Evolutionary conservation across 345 rosid species (phyloP), one percentile per base, ranked within the genome.

Genomic region (Boechera stricta): DNA sequence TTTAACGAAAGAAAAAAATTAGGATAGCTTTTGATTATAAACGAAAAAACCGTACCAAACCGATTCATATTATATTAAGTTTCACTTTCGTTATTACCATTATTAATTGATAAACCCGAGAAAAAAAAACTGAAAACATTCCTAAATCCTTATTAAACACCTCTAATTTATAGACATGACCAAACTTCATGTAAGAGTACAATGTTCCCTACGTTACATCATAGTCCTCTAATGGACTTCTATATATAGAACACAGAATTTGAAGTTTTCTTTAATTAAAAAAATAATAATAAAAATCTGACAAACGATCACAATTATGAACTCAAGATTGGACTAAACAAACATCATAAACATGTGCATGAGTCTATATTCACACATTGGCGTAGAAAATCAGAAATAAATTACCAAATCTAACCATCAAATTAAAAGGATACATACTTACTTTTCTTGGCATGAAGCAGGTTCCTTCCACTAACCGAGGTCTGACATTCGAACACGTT

Each of bases 381-480:
- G 11, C 5, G 10, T 15, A 55, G 31, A 42, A 13, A 64, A 64
- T 10, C 5, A 4, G 0, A 21, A 31, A 6, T 44, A 59, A 32
- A 69, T 1, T 4, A 21, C 10, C 45, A 67, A 38, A 60, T 18
- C 29, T 24, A 4, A 66, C 38, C 7, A 63, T 4, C 53, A 52
- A 28, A 32, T 21, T 5, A 54, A 62, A 47, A 31, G 36, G 52
- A 68, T 16, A 52, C 42, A 61, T 29, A 62, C 85, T 48, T 77
- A 90, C 96, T 82, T 87, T 90, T 89, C 83, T 79, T 86, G 61
- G 94, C 78, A 77, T 85, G 86, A 60, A 89, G 92, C 49, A 90
- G 90, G 74, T 63, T 89, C 64, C 94, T 85, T 66, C 85, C 84
- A 51, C 76, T 63, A 65, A 71, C 75, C 51, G 75, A 78, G 68